phyloP scores from a whole-genome alignment of 306 rosid species.

The Ziziphus jujuba region DNA sequence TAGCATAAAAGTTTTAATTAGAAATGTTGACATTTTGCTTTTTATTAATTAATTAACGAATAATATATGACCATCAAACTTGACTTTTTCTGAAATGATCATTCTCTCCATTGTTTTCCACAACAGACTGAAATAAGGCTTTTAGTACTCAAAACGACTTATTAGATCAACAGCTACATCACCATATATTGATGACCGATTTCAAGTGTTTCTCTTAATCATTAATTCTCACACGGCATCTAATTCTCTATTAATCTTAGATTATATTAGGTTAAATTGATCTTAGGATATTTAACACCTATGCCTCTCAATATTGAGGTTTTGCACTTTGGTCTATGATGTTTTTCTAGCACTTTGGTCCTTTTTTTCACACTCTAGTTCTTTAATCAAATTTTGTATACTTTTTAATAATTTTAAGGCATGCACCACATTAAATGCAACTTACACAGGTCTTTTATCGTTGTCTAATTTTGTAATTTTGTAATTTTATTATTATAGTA shows the following conservation, averaged over 20 bases:
- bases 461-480: too few relatives aligned
- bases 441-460: too few relatives aligned
- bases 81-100: constrained; percentile 30
- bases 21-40: neutral
- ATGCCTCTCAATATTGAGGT: too few relatives aligned
- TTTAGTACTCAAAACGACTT: constrained; percentile 6
- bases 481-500: too few relatives aligned
- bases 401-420: too few relatives aligned
- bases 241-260: neutral
- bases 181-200: neutral
- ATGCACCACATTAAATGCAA: too few relatives aligned
- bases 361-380: too few relatives aligned
- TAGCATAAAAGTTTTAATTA: too few relatives aligned
- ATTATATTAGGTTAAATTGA: neutral
- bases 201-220: neutral
- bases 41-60: neutral
- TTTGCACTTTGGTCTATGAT: too few relatives aligned
- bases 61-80: constrained; percentile 5
- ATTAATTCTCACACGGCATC: constrained; percentile 24
- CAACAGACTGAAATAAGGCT: constrained; percentile 6
- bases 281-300: too few relatives aligned
- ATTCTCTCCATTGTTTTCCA: constrained; percentile 9
- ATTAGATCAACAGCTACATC: constrained; percentile 15
- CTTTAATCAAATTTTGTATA: too few relatives aligned
- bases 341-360: too few relatives aligned